Evolutionary conservation across 2,329 filamentous ascomycete species (phyloP), one percentile per base, ranked within the genome.

Genomic region (Penicillium frequentans): DNA sequence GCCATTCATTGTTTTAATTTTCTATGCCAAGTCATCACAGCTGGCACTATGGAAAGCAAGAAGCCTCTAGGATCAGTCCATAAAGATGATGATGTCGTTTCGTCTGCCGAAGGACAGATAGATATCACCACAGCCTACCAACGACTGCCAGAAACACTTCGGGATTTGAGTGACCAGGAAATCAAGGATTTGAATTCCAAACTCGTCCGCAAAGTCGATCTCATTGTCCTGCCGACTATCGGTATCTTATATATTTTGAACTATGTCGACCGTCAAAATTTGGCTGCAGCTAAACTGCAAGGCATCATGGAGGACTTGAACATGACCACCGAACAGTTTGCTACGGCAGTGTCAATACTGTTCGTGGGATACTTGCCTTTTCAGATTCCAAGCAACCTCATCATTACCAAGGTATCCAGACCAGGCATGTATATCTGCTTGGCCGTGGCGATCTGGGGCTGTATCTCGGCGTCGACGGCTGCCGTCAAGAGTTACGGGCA

Each of bases 381-480:
- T 26, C 69, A 72, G 39, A 73, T 84, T 3, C 79, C 79, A 5
- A 80, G 77, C 35, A 82, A 82, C 59, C 67, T 82, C 23, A 75
- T 80, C 52, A 66, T 81, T n/a, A 86, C 79, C 49, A 81, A 81
- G 60, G 75, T 82, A 43, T 72, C 76, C 6, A 78, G 77, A 52
- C 82, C 82, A 5, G 79, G 75, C 2, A 69, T 84, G 24, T 84
- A 83, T 59, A 78, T 84, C 8, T 81, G 81, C 0, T 68, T 64
- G 19, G 79, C 80, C 26, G 86, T 87, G 80, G 64, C 83, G 26
- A 63, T 86, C 21, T 88, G 85, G 85, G 85, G 85, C 26, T 66
- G 84, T 24, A 79, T 87, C 42, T 86, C 83, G 1, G 86, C 82
- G 0, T 72, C 83, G 2, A 85, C 81, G 0, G 84, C 84, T 14